Base-by-base conservation (phyloP, 2,329 filamentous ascomycete genomes). In the Monilinia vaccinii-corymbosi region DNA sequence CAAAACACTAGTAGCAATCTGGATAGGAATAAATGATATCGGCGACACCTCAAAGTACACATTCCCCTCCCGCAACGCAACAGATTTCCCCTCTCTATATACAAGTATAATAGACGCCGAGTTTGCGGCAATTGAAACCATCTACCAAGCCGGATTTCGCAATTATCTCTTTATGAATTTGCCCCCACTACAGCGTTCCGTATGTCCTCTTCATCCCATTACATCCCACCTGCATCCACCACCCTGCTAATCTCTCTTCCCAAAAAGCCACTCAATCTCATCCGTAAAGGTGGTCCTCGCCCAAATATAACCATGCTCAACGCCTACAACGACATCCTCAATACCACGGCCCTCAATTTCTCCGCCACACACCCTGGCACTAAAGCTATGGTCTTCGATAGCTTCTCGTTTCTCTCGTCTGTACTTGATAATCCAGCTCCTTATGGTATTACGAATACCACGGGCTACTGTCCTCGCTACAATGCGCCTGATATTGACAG, bases 21-120 rank as follows among this genome's bases (percentile, higher is more conserved):
- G 78, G 76, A 83, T 83, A 49, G 81, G 79, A 1, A 75, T 83
- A 61, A 83, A 83, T 66, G 81, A 83, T 60, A 79, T 83, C 62
- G 75, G 73, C 63, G 80, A 83, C 66, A 75, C 76, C 8, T 72
- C 70, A 16, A 74, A 75, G 45, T 76, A 75, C 51, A 72, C 64
- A 14, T 70, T 76, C 14, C 71, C 73, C 18, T 60, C 74, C 18
- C 74, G 75, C 44, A 72, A 71, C 36, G 71, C 66, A 14, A 68
- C 75, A 4, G 69, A 73, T 13, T 81, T 80, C 62, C 71, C 73
- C 3, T 69, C 66, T 0, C 75, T 79, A 63, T 81, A 81, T 66
- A 68, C 74, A 4, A 66, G 69, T 13, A 68, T 81, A 6, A 73
- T 77, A 40, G 56, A 56, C 4, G 71, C 74, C 0, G 70, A 79